Base-by-base conservation (phyloP, 768 basidiomycete species). In the Calvatia gigantea region DNA sequence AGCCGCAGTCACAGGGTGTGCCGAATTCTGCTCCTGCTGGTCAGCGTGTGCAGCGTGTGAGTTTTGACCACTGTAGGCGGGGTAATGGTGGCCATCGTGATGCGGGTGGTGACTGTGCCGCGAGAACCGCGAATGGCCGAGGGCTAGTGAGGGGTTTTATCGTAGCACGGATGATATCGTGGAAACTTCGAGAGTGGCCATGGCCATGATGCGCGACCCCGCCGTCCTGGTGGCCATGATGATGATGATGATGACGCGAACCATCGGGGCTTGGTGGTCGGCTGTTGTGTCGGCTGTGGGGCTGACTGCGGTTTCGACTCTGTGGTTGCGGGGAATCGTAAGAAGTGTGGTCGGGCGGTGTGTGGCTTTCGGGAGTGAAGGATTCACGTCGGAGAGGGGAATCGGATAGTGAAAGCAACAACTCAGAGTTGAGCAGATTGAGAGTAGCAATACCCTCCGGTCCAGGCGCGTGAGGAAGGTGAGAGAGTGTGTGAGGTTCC, bases 401-500 rank as follows among this genome's bases (percentile, higher is more conserved):
- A 6, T 61, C 61, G 57, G 61, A 69, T 51, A 71, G 63, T 37
- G 67, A 67, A 38, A 87, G 73, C 47, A 94, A 73, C 2, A 96
- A 78, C 70, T 94, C 94, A 4, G 89, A 89, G 68, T 94, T 91
- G 54, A 92, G 82, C 84, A 88, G 91, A 50, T 90, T 86, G 50
- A 90, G 75, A 2, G 83, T 78, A 0, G 78, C 73, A 53, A 70
- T 70, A 39, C 70, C 61, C 49, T 72, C 75, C 19, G 79, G 66
- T 14, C 71, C 75, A 17, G 79, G 82, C 11, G 64, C 72, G 39
- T 77, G 76, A 2, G 82, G 79, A 7, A 79, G 69, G 42, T 77
- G 75, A 2, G 71, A 71, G 56, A 70, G 69, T 39, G 61, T 60
- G 57, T 74, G 52, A 19, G 70, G 65, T 42, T 74, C 68, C 2